These are phyloP conservation scores for Porphyrellus sp. DNA, from an alignment of 1,284 basidiomycete species.

Conservation along the genomic window DNA sequence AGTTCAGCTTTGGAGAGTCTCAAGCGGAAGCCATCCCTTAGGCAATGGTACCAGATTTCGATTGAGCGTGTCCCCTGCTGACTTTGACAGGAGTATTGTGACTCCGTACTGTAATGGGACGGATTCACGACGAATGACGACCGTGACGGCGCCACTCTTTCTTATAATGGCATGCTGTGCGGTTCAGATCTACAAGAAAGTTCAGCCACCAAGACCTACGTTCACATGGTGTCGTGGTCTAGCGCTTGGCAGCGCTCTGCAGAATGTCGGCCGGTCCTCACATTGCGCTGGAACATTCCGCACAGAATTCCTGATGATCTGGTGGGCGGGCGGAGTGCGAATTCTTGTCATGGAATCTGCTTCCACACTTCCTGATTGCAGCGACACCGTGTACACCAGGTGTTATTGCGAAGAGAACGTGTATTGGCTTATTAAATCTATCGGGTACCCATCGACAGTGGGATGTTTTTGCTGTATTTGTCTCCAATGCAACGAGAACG, in stretches of 20 bases:
- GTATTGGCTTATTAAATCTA: conserved; percentile 50
- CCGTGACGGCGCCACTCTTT: not conserved
- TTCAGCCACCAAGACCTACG: conserved; percentile 3
- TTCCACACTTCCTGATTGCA: conserved; percentile 18
- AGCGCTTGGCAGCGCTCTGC: not conserved
- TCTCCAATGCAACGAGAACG: conserved; percentile 59
- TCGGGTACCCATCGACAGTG: conserved; percentile 36
- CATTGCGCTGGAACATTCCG: not conserved
- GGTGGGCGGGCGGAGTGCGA: conserved; percentile 21
- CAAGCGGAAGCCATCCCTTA: conserved; percentile 9
- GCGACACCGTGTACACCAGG: conserved; percentile 24
- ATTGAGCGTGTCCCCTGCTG: not conserved
- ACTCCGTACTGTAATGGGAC: not conserved
- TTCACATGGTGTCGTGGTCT: not conserved
- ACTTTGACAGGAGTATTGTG: not conserved
- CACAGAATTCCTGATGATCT: not conserved
- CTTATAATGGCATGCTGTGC: not conserved
- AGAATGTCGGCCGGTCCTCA: not conserved
- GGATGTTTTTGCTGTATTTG: conserved; percentile 58
- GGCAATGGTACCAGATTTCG: not conserved
- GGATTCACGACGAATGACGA: not conserved
- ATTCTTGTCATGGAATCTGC: conserved; percentile 15
- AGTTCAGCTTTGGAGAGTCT: not conserved
- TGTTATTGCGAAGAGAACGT: conserved; percentile 72
- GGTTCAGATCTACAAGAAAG: conserved; percentile 10